Conservation (phyloP, 2,329 filamentous ascomycete genomes). For the Diplodia corticola region DNA sequence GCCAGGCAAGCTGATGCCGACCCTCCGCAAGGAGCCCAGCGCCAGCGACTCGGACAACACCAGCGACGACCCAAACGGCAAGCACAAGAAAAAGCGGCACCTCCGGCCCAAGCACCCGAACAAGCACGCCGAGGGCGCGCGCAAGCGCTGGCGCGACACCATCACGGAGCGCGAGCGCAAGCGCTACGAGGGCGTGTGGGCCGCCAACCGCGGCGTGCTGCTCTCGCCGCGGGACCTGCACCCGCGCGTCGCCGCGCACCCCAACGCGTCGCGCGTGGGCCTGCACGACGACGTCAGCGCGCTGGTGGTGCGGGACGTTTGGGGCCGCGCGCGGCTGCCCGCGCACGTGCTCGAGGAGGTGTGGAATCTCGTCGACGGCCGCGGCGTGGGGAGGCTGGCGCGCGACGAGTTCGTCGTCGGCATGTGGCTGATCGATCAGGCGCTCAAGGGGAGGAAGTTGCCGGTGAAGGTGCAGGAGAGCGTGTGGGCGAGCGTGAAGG, state of each 20-base stretch:
- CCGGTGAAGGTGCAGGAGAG: conserved; percentile 69
- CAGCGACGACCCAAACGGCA: conserved; percentile 52
- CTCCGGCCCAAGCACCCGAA: conserved; percentile 60
- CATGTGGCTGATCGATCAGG: conserved; percentile 79
- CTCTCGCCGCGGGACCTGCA: conserved; percentile 27
- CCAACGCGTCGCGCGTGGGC: not conserved
- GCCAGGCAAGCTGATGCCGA: conserved; percentile 62
- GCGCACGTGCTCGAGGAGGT: conserved; percentile 70
- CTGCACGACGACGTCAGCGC: conserved; percentile 56
- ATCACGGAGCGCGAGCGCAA: conserved; percentile 73
- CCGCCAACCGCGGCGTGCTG: conserved; percentile 68
- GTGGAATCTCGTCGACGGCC: conserved; percentile 71
- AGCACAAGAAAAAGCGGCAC: conserved; percentile 61
- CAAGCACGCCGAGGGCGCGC: conserved; percentile 73
- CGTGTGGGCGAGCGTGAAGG: conserved; percentile 70
- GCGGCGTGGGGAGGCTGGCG: conserved; percentile 56
- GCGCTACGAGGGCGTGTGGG: conserved; percentile 82
- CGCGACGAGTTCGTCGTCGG: conserved; percentile 79
- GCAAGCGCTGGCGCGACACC: conserved; percentile 74
- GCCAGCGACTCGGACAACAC: conserved; percentile 55
- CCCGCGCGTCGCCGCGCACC: not conserved
- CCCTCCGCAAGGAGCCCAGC: conserved; percentile 57
- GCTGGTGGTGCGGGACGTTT: conserved; percentile 73
- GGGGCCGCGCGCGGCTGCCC: conserved; percentile 68
- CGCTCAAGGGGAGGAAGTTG: conserved; percentile 76